A percentile compares a stretch with the other conserved stretches of the same genome.
phyloP scores from a whole-genome alignment of 768 basidiomycete species.

The Tricholoma sp. region DNA sequence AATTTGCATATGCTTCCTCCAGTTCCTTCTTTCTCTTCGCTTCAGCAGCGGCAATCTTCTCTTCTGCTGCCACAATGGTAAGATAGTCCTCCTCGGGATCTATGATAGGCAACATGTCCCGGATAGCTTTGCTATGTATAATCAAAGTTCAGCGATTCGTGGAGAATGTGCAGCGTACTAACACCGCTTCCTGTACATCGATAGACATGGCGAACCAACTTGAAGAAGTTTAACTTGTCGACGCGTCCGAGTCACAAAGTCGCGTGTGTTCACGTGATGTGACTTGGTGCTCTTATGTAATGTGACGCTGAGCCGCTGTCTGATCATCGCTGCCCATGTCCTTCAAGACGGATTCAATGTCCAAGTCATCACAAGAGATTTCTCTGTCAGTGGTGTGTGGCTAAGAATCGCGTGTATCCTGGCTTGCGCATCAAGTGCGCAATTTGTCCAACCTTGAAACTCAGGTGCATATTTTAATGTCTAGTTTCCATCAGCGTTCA shows the following conservation, averaged over 20 bases:
- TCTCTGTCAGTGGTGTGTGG: constrained; percentile 54
- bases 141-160: not conserved
- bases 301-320: constrained; percentile 37
- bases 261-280: not conserved
- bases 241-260: constrained; percentile 3
- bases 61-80: constrained; percentile 69
- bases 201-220: constrained; percentile 26
- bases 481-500: constrained; percentile 44
- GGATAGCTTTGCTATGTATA: constrained; percentile 52
- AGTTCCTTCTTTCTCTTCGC: constrained; percentile 57
- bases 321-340: constrained; percentile 54
- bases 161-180: constrained; percentile 7
- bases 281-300: not conserved
- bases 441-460: not conserved
- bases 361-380: constrained; percentile 51
- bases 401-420: constrained; percentile 48
- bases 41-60: constrained; percentile 57
- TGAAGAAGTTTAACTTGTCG: not conserved
- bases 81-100: constrained; percentile 77
- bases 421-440: constrained; percentile 43
- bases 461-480: not conserved
- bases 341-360: constrained; percentile 58
- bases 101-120: constrained; percentile 66
- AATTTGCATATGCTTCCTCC: constrained; percentile 58
- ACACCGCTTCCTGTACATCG: constrained; percentile 46